A percentile compares a stretch with the other conserved stretches of the same genome.
These are phyloP conservation scores for Pyronema omphalodes DNA, from an alignment of 495 filamentous ascomycete species.

Conservation along the genomic window DNA sequence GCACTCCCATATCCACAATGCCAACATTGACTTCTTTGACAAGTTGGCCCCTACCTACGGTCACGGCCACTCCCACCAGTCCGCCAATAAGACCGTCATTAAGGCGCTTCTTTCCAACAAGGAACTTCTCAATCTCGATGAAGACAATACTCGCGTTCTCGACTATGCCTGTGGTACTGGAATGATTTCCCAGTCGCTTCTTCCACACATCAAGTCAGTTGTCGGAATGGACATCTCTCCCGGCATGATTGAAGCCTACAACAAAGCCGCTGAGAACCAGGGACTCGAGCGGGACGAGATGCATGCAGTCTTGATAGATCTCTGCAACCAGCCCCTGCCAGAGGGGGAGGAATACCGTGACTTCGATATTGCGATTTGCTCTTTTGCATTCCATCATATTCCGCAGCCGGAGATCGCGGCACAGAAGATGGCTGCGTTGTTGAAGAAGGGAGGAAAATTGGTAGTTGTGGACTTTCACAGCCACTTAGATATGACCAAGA, in stretches of 20 bases:
- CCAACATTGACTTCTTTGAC: not conserved
- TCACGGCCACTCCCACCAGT: not conserved
- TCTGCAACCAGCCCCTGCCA: conserved; percentile 28
- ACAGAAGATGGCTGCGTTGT: conserved; percentile 31
- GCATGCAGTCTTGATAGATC: conserved; percentile 17
- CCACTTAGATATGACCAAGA: conserved; percentile 7
- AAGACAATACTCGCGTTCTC: conserved; percentile 32
- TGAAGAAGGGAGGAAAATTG: conserved; percentile 35
- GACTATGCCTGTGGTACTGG: conserved; percentile 52
- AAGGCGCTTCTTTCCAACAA: not conserved
- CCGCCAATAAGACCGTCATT: not conserved
- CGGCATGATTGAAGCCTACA: conserved; percentile 37
- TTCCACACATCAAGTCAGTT: conserved; percentile 32
- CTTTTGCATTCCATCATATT: conserved; percentile 45
- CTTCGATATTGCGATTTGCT: conserved; percentile 39
- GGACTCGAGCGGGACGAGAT: conserved; percentile 28
- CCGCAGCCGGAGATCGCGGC: conserved; percentile 32
- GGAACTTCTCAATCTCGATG: conserved; percentile 4
- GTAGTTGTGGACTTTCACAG: conserved; percentile 37
- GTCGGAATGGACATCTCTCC: conserved; percentile 40
- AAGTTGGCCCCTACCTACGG: not conserved
- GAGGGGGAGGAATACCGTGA: conserved; percentile 30
- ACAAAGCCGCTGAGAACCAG: conserved; percentile 24
- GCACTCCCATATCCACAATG: not conserved
- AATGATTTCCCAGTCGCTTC: conserved; percentile 30